These are phyloP conservation scores for Jaltomata sinuosa DNA, from an alignment of 257 asterid species.

Conservation along the genomic window DNA sequence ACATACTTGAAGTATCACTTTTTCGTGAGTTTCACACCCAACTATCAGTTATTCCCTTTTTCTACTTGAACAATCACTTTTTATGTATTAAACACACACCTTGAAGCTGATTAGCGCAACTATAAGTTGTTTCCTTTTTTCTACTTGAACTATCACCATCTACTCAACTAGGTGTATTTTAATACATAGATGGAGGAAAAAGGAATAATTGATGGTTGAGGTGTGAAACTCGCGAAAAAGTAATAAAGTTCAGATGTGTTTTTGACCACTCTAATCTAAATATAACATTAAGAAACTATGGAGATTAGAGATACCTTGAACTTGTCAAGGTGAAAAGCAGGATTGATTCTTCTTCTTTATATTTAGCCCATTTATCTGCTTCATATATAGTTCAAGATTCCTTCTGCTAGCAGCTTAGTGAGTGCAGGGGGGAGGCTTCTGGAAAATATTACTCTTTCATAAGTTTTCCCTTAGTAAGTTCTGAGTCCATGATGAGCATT, in stretches of 20 bases:
- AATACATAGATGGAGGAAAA: too few relatives aligned
- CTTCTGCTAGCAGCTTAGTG: background rate
- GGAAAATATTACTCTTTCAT: background rate
- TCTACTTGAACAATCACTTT: too few relatives aligned
- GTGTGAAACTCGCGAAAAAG: too few relatives aligned
- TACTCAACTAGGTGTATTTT: too few relatives aligned
- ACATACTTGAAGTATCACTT: too few relatives aligned
- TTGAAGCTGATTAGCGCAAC: too few relatives aligned
- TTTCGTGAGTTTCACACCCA: too few relatives aligned
- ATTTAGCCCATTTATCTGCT: constrained; percentile 17
- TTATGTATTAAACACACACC: too few relatives aligned
- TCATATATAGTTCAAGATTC: constrained; percentile 1
- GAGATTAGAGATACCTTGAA: constrained; percentile 7
- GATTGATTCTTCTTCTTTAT: constrained; percentile 14
- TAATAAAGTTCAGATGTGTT: background rate
- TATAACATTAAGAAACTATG: background rate
- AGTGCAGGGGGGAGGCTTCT: background rate
- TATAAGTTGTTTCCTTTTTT: too few relatives aligned
- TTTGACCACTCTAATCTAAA: background rate
- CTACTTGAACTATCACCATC: too few relatives aligned
- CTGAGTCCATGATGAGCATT: constrained; percentile 13
- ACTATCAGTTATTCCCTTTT: too few relatives aligned
- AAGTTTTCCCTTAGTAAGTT: constrained; percentile 10
- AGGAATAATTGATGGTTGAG: too few relatives aligned
- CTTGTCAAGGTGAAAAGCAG: constrained; percentile 12